Base-by-base conservation (phyloP, 495 filamentous ascomycete species). In the Podospora australis region DNA sequence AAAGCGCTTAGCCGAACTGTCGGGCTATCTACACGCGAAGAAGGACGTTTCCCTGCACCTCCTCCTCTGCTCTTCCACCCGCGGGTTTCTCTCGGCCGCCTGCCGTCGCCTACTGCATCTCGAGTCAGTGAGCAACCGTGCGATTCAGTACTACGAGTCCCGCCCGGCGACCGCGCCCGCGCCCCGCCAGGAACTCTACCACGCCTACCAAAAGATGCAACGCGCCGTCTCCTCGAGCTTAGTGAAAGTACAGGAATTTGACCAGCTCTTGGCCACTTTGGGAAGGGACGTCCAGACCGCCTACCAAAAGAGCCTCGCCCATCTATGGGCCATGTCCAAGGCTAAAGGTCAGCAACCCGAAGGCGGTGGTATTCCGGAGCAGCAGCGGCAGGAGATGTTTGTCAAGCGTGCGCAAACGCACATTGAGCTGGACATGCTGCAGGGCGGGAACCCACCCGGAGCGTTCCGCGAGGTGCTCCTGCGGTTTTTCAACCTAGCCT, bases 61-160 rank as follows among this genome's bases (percentile, higher is more conserved):
- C 39, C 68, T 89, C 39, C 77, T 90, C 19, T 83, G 82, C 48
- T 87, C 83, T 42, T 80, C 84, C 53, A 82, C 85, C 11, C 80
- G 88, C 9, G 77, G 79, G 36, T 83, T 90, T 54, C 69, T 90
- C 43, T 76, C 75, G 14, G 81, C 81, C 32, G 74, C 80, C 46
- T 87, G 82, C 63, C 83, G 80, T 40, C 78, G 78, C 23, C 74
- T 90, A 24, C 17, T 45, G 6, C 69, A 74, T 24, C 63, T 79
- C 22, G 72, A 77, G 50, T 49, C 58, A 8, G 55, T 71, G 14
- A 60, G 67, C 23, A 60, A 41, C 19, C 56, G 63, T 16, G 64
- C 71, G 1, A 61, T 64, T 7, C 55, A 50, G 20, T 71, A 65
- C 58, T 75, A 70, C 50, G 59, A 73, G 39, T 53, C 43, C 19